Base-by-base conservation (phyloP, 768 basidiomycete genomes). In the Mycena belliarum region DNA sequence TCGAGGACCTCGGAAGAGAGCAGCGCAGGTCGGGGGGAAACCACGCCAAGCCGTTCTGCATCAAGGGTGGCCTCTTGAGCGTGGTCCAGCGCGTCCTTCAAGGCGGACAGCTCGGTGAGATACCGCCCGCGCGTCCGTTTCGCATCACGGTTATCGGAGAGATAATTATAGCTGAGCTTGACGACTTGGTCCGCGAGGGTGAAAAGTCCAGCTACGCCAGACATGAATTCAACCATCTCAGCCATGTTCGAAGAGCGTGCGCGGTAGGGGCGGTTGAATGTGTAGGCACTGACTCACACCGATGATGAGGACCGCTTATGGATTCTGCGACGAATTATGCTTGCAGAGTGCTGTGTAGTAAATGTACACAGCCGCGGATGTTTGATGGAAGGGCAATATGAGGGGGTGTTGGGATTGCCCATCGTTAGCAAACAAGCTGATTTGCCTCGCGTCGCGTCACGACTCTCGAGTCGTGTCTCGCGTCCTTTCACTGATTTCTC, bases 351-450 rank as follows among this genome's bases (percentile, higher is more conserved):
- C n/a, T n/a, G n/a, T n/a, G n/a, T n/a, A n/a, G n/a, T n/a, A n/a
- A n/a, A n/a, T n/a, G n/a, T n/a, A n/a, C n/a, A n/a, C n/a, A n/a
- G n/a, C n/a, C n/a, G n/a, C n/a, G n/a, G n/a, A n/a, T n/a, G n/a
- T n/a, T n/a, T n/a, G n/a, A n/a, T 45, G 26, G 44, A 11, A 45
- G 47, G 47, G 47, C 47, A 49, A 49, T 49, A 7, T 49, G 47
- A n/a, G 6, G 47, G 47, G 35, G 47, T 49, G 47, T 49, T 49
- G 47, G 29, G 43, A 54, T 54, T 54, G 43, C 52, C 32, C 44
- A 16, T 29, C 41, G 52, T 46, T 54, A 54, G 32, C 52, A 54
- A 54, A 44, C 43, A 33, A 54, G 52, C n/a, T 33, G 52, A 18
- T 24, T 33, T 6, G 53, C 44, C 35, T 6, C 35, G 35, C 8